Conservation (phyloP, 2,329 filamentous ascomycete genomes). For the Trichoderma brevicompactum region DNA sequence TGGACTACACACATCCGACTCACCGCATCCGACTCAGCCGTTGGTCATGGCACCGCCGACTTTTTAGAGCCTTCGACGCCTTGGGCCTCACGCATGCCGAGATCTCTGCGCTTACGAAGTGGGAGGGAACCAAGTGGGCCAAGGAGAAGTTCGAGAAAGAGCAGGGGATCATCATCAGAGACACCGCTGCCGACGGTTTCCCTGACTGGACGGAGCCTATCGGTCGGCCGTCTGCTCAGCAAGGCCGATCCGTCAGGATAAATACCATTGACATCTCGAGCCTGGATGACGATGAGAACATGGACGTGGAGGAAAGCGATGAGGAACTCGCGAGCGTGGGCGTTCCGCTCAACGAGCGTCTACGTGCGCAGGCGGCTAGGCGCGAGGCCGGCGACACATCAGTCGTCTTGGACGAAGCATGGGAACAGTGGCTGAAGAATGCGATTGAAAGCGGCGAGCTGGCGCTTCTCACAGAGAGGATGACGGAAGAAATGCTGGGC, state of each 20-base stretch:
- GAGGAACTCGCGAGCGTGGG: slow-evolving; percentile 61
- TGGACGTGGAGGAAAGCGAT: slow-evolving; percentile 57
- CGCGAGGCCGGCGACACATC: slow-evolving; percentile 63
- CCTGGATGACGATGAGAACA: slow-evolving; percentile 40
- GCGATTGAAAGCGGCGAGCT: slow-evolving; percentile 66
- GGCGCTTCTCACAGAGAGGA: slow-evolving; percentile 52
- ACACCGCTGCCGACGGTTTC: slow-evolving; percentile 73
- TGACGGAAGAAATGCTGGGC: slow-evolving; percentile 44
- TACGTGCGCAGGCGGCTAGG: slow-evolving; percentile 65
- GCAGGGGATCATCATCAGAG: slow-evolving; percentile 69
- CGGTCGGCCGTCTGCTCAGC: slow-evolving; percentile 31
- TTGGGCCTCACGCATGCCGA: slow-evolving; percentile 71
- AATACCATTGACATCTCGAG: slow-evolving; percentile 20
- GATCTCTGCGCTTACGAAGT: slow-evolving; percentile 74
- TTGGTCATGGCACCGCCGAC: slow-evolving; percentile 74
- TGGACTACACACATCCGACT: slow-evolving; percentile 74
- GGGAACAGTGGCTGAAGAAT: slow-evolving; percentile 76
- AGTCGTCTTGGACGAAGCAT: slow-evolving; percentile 69
- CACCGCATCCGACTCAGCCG: slow-evolving; percentile 79
- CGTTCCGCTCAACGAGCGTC: slow-evolving; percentile 64
- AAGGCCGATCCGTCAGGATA: slow-evolving; percentile 22
- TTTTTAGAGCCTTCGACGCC: slow-evolving; percentile 76
- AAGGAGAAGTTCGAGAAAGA: slow-evolving; percentile 79
- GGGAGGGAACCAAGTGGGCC: slow-evolving; percentile 84
- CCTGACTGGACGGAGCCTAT: slow-evolving; percentile 54